phyloP scores from a whole-genome alignment of 2,329 filamentous ascomycete genomes.

The Tothia fuscella region DNA sequence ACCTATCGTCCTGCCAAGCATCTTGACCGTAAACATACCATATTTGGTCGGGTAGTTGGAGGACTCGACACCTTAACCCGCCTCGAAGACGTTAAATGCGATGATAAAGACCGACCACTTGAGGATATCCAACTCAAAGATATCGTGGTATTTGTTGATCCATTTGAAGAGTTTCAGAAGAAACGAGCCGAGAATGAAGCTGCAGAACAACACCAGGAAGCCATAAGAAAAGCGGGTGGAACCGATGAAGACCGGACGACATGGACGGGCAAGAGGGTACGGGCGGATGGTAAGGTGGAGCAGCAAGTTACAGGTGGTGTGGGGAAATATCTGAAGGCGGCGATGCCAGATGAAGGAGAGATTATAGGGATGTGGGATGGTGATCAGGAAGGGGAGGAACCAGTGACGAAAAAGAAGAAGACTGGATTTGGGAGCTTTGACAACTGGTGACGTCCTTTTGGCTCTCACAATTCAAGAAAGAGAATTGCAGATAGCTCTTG shows the following conservation, averaged over 20 bases:
- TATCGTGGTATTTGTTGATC: slow-evolving; percentile 79
- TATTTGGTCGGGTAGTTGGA: slow-evolving; percentile 78
- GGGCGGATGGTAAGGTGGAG: slow-evolving; percentile 51
- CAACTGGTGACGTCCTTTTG: slow-evolving; percentile 61
- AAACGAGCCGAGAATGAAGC: slow-evolving; percentile 44
- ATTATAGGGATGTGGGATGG: slow-evolving; percentile 39
- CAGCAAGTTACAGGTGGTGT: slow-evolving; percentile 39
- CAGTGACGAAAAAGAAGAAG: slow-evolving; percentile 70
- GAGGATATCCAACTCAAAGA: slow-evolving; percentile 72
- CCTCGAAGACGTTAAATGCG: slow-evolving; percentile 67
- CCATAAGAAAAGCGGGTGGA: slow-evolving; percentile 52
- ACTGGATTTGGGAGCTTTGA: slow-evolving; percentile 92
- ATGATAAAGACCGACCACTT: slow-evolving; percentile 61
- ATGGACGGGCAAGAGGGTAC: slow-evolving; percentile 89
- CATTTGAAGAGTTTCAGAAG: slow-evolving; percentile 85
- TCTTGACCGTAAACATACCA: slow-evolving; percentile 91
- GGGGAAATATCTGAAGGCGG: slow-evolving; percentile 73
- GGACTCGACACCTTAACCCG: slow-evolving; percentile 58
- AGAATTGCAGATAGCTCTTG: too few species aligned
- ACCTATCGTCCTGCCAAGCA: slow-evolving; percentile 76
- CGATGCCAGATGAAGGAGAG: slow-evolving; percentile 32
- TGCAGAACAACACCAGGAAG: slow-evolving; percentile 50
- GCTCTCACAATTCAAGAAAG: too few species aligned
- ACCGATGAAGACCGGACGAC: slow-evolving; percentile 83
- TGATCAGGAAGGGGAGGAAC: slow-evolving; percentile 56